Percentiles rank a stretch among this genome's conserved stretches.
Conservation (phyloP, 2,329 filamentous ascomycete species). For the Alternaria incomplexa region DNA sequence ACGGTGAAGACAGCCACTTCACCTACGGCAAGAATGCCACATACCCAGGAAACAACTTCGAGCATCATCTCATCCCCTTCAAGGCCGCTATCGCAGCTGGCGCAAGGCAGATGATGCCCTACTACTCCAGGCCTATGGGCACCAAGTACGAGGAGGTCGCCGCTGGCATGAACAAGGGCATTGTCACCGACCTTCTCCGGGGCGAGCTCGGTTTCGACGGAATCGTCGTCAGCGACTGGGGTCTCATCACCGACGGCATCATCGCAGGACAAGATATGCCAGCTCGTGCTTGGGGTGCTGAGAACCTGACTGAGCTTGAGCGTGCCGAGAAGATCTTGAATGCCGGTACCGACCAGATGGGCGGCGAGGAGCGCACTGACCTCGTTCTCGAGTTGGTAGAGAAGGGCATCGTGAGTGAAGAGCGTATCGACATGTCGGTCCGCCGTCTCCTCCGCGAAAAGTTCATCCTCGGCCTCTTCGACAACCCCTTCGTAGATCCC, state of each 20-base stretch:
- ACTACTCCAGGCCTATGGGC: constrained; percentile 57
- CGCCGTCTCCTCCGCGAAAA: constrained; percentile 58
- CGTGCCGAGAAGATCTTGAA: constrained; percentile 54
- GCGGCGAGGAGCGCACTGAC: constrained; percentile 58
- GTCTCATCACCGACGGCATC: constrained; percentile 55
- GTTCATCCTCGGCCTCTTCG: constrained; percentile 60
- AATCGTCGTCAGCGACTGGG: constrained; percentile 62
- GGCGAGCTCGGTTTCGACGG: constrained; percentile 58
- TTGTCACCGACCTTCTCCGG: constrained; percentile 58
- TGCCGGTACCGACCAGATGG: constrained; percentile 61
- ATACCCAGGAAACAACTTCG: constrained; percentile 59
- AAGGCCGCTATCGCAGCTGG: constrained; percentile 58
- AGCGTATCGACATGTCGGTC: constrained; percentile 56
- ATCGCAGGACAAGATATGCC: constrained; percentile 56
- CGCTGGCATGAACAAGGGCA: constrained; percentile 59
- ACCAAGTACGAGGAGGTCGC: constrained; percentile 56
- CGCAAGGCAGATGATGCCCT: constrained; percentile 60
- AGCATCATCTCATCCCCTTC: constrained; percentile 60
- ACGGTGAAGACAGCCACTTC: constrained; percentile 62
- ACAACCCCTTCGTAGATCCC: constrained; percentile 58
- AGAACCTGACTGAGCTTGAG: constrained; percentile 53
- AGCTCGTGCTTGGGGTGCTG: constrained; percentile 59
- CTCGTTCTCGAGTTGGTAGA: constrained; percentile 57
- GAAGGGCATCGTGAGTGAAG: constrained; percentile 51
- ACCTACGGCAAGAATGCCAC: constrained; percentile 58